Evolutionary conservation across 306 rosid genomes (phyloP), one percentile per base, ranked within the genome.

Genomic region (Sicyos edulis): DNA sequence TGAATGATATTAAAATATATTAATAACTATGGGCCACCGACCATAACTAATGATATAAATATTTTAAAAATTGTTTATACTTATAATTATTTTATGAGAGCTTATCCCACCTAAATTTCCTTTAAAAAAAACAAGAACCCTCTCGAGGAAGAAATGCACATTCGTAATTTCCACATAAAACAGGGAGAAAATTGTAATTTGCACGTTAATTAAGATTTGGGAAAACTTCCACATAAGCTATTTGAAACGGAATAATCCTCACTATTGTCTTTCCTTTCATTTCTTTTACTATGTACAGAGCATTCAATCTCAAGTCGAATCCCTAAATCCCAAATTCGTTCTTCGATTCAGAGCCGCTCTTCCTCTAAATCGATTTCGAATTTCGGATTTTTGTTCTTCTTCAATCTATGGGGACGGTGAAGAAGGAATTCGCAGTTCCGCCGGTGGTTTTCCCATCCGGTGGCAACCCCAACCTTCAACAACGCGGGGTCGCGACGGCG

Each of bases 371-470:
- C 29, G 2, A 34, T 64, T 66, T 7, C 19, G 4, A 26, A 20
- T 50, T 24, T 69, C 37, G 0, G 56, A 16, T 47, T 51, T 69
- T 49, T 26, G 22, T 24, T 49, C 7, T 24, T 68, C 71, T 22
- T 1, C 0, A 32, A 50, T 58, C 54, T 40, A 55, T 73, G 69
- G 29, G 77, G 10, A 40, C 45, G 44, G 86, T 87, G 99, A 77
- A 74, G 70, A 90, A 77, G 79, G 74, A 87, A 20, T 93, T 91
- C 83, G 55, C 86, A 9, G 85, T 93, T 12, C 97, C 99, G 49
- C 99, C 99, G 75, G 95, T 95, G 76, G 81, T 91, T 15, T 95
- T 95, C 55, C 92, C 96, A 4, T 54, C 93, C 42, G 91, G 90
- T 26, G 90, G 88, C 1, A 87, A 87, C 80, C 87, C 97, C 22